These are phyloP conservation scores for Vitis amurensis DNA, from an alignment of 164 flowering plant species.

Conservation along the genomic window DNA sequence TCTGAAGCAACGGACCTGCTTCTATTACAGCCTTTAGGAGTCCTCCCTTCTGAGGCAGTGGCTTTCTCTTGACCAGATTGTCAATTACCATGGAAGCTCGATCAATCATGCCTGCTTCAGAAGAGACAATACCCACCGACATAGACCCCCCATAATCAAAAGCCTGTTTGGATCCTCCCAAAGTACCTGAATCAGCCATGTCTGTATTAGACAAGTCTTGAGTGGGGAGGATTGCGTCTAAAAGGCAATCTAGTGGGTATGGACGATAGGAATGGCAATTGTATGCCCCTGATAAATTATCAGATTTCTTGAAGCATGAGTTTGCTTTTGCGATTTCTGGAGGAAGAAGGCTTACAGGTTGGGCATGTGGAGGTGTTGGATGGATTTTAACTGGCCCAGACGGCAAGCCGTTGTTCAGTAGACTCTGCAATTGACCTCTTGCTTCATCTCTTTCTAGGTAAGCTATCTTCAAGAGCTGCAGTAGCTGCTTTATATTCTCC, in stretches of 20 bases:
- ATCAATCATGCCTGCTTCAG: background rate
- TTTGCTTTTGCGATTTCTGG: background rate
- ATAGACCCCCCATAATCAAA: too few species aligned
- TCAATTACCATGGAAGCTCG: background rate
- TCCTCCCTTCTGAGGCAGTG: slow-evolving; percentile 15
- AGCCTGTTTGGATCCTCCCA: too few species aligned
- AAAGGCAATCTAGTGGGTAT: background rate
- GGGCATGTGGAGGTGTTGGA: background rate
- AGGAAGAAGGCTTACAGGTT: background rate
- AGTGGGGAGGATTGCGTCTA: background rate
- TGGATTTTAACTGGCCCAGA: background rate
- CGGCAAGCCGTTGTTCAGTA: background rate
- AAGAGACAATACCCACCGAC: background rate
- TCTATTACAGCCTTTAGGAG: slow-evolving; percentile 8
- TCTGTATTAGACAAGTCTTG: background rate
- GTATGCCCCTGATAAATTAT: background rate
- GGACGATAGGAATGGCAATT: background rate
- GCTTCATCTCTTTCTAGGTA: slow-evolving; percentile 22
- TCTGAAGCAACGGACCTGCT: slow-evolving; percentile 17
- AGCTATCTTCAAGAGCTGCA: background rate
- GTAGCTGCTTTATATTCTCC: background rate
- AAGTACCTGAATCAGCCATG: too few species aligned
- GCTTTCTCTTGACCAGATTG: background rate
- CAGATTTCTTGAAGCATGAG: background rate
- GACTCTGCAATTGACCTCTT: slow-evolving; percentile 2